phyloP scores from a whole-genome alignment of 2,329 filamentous ascomycete species.

The Aaosphaeria pasadenensis region DNA sequence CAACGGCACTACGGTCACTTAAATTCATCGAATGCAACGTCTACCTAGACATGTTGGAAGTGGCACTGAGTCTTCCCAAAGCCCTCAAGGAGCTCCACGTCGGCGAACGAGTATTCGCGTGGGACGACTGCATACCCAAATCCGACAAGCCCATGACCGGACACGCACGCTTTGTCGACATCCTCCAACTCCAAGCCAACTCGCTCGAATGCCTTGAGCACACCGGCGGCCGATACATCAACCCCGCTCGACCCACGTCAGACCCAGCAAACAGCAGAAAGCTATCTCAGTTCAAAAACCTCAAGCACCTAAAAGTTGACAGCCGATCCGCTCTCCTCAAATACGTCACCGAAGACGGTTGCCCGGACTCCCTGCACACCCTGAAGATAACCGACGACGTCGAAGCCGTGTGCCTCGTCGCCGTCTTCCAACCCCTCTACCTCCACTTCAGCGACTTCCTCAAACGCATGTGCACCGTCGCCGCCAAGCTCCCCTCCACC shows the following conservation, averaged over 20 bases:
- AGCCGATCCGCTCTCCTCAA: slow-evolving; percentile 24
- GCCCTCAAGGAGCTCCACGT: slow-evolving; percentile 30
- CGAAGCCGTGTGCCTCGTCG: not conserved
- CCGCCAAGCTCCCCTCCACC: too few relatives aligned
- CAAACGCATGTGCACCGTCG: not conserved
- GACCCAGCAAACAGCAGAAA: not conserved
- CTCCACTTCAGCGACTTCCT: not conserved
- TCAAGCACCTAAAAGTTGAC: slow-evolving; percentile 27
- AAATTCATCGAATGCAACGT: slow-evolving; percentile 38
- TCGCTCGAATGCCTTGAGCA: slow-evolving; percentile 29
- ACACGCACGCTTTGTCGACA: slow-evolving; percentile 21
- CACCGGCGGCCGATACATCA: slow-evolving; percentile 15
- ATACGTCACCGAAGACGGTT: slow-evolving; percentile 20
- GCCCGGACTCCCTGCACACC: slow-evolving; percentile 18
- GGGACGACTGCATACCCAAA: slow-evolving; percentile 19
- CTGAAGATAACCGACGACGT: slow-evolving; percentile 18
- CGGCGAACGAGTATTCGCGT: slow-evolving; percentile 29
- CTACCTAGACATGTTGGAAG: slow-evolving; percentile 21
- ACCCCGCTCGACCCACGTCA: not conserved
- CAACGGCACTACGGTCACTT: slow-evolving; percentile 28
- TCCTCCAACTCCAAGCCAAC: slow-evolving; percentile 26
- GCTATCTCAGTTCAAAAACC: slow-evolving; percentile 3
- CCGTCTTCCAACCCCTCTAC: slow-evolving; percentile 5
- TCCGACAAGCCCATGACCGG: slow-evolving; percentile 15
- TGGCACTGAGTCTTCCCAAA: slow-evolving; percentile 28